Base-by-base conservation (phyloP, 306 rosid species). In the Myrica gale region DNA sequence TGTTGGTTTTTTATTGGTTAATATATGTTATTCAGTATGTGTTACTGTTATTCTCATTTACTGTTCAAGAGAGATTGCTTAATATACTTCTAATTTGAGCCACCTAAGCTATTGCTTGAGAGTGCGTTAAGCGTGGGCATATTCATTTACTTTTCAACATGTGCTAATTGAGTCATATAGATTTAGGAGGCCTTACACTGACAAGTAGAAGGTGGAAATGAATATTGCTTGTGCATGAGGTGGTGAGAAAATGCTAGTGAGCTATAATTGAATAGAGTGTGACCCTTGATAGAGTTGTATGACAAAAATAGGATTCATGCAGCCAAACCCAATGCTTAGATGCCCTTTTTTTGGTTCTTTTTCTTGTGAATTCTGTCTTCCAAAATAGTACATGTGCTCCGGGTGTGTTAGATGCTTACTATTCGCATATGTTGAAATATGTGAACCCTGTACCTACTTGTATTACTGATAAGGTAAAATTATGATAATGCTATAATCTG, bases 1-100 rank as follows among this genome's bases (percentile, higher is more conserved):
- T 68, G 76, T 74, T 72, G 46, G 62, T 67, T 75, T 73, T 39
- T 44, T 62, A 56, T 47, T 41, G 58, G 55, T 44, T 74, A 0
- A 19, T 69, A 1, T 47, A 69, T 37, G 26, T 74, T 20, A 21
- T 21, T 32, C 20, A 66, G 47, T 54, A 32, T 58, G 9, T 5
- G 19, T 37, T 39, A n/a, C 56, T 45, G 43, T 69, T 11, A 50
- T 23, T 12, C 44, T 67, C 21, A 6, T 45, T 56, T 23, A 13
- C 13, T 11, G 19, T 50, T 68, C 45, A 20, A 12, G n/a, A 69
- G 16, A 21, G 15, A 11, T 21, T 1, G 7, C 13, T 66, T 42
- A 17, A 42, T 43, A 8, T 66, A n/a, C 70, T 41, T 7, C 70
- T 17, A 42, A 17, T 42, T 42, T 17, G 50, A 66, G 9, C 50